Evolutionary conservation across 495 filamentous ascomycete species (phyloP).

Genomic region (Cenococcum geophilum): DNA sequence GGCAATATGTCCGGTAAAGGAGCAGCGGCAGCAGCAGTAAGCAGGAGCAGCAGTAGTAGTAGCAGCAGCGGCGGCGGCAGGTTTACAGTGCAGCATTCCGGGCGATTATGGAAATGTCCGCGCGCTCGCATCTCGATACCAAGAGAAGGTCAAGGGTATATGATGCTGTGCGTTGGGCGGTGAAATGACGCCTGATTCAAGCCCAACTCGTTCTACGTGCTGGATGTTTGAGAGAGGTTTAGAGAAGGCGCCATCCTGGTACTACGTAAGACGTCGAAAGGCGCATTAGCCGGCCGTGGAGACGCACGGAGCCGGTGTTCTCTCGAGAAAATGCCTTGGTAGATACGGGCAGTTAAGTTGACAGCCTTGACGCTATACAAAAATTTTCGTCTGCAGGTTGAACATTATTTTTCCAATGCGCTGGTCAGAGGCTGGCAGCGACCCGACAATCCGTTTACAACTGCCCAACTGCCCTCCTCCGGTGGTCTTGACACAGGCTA

Average conservation of each 20-base stretch:
- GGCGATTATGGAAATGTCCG: constrained; percentile 14
- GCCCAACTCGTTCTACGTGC: constrained; percentile 22
- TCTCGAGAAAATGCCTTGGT: constrained; percentile 5
- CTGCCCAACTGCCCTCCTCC: constrained; percentile 10
- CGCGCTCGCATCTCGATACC: constrained; percentile 15
- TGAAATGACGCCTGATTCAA: constrained; percentile 32
- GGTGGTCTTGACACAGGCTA: constrained; percentile 17
- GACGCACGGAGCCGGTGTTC: constrained; percentile 27
- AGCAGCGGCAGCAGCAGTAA: too few relatives aligned
- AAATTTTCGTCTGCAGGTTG: constrained; percentile 12
- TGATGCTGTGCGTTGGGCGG: constrained; percentile 31
- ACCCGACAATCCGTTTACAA: constrained; percentile 22
- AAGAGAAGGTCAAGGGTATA: constrained; percentile 16
- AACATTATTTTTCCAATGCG: constrained; percentile 27
- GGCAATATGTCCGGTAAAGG: too few relatives aligned
- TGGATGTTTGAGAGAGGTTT: constrained; percentile 29
- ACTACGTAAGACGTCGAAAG: constrained; percentile 25
- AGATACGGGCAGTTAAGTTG: constrained; percentile 1
- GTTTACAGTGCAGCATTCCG: not conserved
- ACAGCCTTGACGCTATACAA: not conserved
- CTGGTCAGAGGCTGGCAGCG: constrained; percentile 27
- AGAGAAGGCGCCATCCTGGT: constrained; percentile 26
- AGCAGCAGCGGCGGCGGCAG: not conserved
- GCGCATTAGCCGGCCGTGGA: constrained; percentile 29
- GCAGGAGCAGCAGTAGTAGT: too few relatives aligned